Base-by-base conservation (phyloP, 1,284 basidiomycete genomes). In the Leccinum pachyderme region DNA sequence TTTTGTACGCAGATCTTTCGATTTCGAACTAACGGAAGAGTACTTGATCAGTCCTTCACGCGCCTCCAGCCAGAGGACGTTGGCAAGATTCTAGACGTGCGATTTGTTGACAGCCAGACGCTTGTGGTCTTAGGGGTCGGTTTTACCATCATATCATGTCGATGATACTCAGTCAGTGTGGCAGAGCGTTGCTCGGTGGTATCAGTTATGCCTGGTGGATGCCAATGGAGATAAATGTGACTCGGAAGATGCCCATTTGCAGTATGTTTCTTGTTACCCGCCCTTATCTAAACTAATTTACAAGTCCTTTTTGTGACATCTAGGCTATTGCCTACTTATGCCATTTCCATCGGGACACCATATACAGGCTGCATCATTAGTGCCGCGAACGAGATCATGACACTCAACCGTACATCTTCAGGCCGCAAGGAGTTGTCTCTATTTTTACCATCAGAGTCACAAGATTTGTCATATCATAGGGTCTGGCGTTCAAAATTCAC, bases 101-200 rank as follows among this genome's bases (percentile, higher is more conserved):
- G 53, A 44, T 57, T 70, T 13, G 24, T 66, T 37, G 64, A 72
- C 25, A 53, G 43, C 41, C 56, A 69, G 45, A 50, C 56, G 1
- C 45, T 72, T 35, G 61, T 62, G 28, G 57, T 71, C 7, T 53
- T 69, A 29, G 65, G 70, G 44, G 66, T 67, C 22, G 25, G 69
- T 68, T 32, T 47, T 7, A 1, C 5, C 15, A 3, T 37, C 7
- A 28, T 47, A 11, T 3, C 1, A 18, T 8, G 7, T 28, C 39
- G 49, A 8, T 47, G 24, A 48, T 2, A 27, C 63, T 69, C 22
- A 66, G 11, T 32, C 31, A 28, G 7, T 28, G 43, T 33, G 7
- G 15, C 46, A 67, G 68, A 58, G 31, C 15, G 18, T 49, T 1
- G 67, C 55, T 28, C 52, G 41, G 29, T 59, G 70, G 67, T 67